Evolutionary conservation across 257 asterid genomes (phyloP).

Genomic region (Nicotiana sylvestris): DNA sequence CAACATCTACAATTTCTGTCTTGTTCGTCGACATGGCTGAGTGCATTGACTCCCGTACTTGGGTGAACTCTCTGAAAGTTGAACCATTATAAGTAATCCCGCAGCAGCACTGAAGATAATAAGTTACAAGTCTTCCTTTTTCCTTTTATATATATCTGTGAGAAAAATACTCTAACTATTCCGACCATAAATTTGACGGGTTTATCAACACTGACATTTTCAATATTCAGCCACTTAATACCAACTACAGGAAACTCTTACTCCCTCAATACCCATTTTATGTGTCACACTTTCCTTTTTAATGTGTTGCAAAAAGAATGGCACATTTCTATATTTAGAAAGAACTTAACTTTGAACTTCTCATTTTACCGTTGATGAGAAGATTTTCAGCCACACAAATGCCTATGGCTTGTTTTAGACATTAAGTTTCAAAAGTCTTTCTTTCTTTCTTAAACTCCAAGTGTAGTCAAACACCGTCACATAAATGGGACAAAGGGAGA

Average conservation of each 20-base stretch:
- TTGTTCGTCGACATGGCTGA: conserved; percentile 71
- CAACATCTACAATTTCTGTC: conserved; percentile 75
- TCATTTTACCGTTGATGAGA: too few species aligned
- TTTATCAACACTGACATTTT: background rate
- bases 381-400: too few species aligned
- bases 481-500: too few species aligned
- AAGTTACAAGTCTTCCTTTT: background rate
- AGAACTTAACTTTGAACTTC: too few species aligned
- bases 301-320: too few species aligned
- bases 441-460: too few species aligned
- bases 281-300: too few species aligned
- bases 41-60: conserved; percentile 61
- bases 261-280: too few species aligned
- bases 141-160: background rate
- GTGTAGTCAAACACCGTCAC: too few species aligned
- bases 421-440: too few species aligned
- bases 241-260: background rate
- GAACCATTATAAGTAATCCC: background rate
- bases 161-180: background rate
- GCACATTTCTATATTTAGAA: too few species aligned
- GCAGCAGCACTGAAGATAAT: background rate
- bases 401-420: too few species aligned
- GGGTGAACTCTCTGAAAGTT: conserved; percentile 51
- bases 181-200: background rate
- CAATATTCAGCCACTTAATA: background rate